These are phyloP conservation scores for Przewalskia tangutica DNA, from an alignment of 257 asterid genomes.

Conservation along the genomic window DNA sequence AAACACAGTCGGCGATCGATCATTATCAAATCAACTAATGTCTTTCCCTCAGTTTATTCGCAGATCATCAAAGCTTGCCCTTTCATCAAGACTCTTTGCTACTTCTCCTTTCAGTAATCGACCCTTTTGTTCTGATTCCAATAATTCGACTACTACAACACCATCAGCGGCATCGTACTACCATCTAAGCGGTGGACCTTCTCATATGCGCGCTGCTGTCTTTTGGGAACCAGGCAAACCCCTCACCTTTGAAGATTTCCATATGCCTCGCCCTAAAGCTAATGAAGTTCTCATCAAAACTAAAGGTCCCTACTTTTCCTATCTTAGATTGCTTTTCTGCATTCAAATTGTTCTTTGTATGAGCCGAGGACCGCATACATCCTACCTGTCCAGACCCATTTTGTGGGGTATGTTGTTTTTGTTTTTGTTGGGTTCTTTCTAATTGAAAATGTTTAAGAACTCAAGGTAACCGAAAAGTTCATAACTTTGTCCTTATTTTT, in stretches of 20 bases:
- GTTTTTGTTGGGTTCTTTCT: no score
- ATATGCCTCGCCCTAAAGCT: slow-evolving; percentile 92
- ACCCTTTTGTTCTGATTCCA: not conserved
- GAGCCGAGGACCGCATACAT: no score
- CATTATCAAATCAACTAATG: no score
- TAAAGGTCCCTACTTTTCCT: slow-evolving; percentile 39
- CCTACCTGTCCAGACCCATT: no score
- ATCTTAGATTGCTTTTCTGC: not conserved
- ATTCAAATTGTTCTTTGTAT: no score
- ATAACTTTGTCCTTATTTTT: no score
- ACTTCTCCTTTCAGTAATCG: not conserved
- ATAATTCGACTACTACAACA: not conserved
- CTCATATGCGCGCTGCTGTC: slow-evolving; percentile 86
- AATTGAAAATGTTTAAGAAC: no score
- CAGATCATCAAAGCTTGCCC: not conserved
- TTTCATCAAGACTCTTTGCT: not conserved
- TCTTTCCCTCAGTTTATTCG: not conserved
- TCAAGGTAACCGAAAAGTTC: no score
- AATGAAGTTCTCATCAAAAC: slow-evolving; percentile 85
- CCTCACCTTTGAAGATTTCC: slow-evolving; percentile 69
- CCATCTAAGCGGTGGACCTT: slow-evolving; percentile 56
- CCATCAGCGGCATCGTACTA: slow-evolving; percentile 37
- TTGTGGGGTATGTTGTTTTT: no score
- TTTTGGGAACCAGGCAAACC: slow-evolving; percentile 83
- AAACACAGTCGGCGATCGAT: not conserved